Evolutionary conservation across 2,329 filamentous ascomycete species (phyloP).

Genomic region (Calonectria hongkongensis): DNA sequence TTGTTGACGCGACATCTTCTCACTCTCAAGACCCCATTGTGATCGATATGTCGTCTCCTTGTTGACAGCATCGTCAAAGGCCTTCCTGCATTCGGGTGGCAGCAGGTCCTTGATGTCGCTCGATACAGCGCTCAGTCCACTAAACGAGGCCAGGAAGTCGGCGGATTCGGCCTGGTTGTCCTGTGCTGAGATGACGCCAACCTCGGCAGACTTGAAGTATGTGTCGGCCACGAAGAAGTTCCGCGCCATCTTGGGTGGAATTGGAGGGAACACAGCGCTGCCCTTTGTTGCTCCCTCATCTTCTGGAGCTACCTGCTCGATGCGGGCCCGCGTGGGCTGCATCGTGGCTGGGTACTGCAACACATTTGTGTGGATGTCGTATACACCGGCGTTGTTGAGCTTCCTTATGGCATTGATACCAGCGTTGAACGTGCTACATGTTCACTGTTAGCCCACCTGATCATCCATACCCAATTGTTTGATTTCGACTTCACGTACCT

Average conservation of each 20-base stretch:
- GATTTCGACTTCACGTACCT: constrained; percentile 73
- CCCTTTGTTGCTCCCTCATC: constrained; percentile 56
- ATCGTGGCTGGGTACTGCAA: constrained; percentile 92
- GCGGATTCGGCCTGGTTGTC: constrained; percentile 65
- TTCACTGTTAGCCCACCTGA: constrained; percentile 34
- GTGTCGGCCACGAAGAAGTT: constrained; percentile 76
- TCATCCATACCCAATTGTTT: background rate
- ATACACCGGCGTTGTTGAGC: constrained; percentile 83
- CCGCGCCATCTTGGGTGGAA: constrained; percentile 70
- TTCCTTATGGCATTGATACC: constrained; percentile 81
- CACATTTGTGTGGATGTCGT: constrained; percentile 94
- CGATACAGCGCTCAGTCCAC: constrained; percentile 78
- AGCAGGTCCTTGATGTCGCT: constrained; percentile 80
- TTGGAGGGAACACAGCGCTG: constrained; percentile 66
- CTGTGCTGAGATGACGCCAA: constrained; percentile 67
- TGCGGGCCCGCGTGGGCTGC: constrained; percentile 91
- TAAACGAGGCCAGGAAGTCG: constrained; percentile 71
- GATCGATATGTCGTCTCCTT: constrained; percentile 83
- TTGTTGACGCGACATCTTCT: constrained; percentile 70
- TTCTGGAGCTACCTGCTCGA: constrained; percentile 80
- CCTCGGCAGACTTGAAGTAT: constrained; percentile 70
- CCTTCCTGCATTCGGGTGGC: constrained; percentile 81
- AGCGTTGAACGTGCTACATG: constrained; percentile 86
- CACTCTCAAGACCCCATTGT: constrained; percentile 82
- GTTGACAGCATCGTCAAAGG: constrained; percentile 80